Evolutionary conservation across 352 stramenopile genomes (phyloP).

Genomic region (Globisporangium recalcitrans): DNA sequence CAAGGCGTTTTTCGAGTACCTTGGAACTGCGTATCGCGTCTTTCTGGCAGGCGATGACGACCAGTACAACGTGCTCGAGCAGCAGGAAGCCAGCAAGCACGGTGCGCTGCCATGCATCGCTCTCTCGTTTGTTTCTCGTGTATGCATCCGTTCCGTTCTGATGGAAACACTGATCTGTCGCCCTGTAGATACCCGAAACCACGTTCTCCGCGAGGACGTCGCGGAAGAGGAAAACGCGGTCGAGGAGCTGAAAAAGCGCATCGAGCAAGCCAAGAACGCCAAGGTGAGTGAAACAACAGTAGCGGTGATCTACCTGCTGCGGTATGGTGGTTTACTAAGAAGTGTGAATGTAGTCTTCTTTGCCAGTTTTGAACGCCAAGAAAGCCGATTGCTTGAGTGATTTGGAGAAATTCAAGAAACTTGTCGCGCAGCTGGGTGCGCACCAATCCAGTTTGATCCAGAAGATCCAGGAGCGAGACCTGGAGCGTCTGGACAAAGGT

Average conservation of each 20-base stretch:
- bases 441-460: constrained; percentile 74
- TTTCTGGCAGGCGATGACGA: constrained; percentile 95
- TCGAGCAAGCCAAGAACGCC: constrained; percentile 59
- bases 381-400: constrained; percentile 85
- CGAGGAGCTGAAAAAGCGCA: constrained; percentile 56
- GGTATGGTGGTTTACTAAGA: neutral
- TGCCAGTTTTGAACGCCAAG: constrained; percentile 81
- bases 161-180: constrained; percentile 1
- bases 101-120: constrained; percentile 20
- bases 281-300: constrained; percentile 31
- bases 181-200: constrained; percentile 43
- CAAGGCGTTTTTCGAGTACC: constrained; percentile 94
- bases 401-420: constrained; percentile 89
- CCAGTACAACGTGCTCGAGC: constrained; percentile 81
- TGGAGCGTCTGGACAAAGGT: constrained; percentile 77
- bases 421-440: constrained; percentile 80
- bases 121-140: neutral
- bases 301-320: neutral
- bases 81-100: constrained; percentile 52
- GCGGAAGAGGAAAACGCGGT: constrained; percentile 45
- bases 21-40: constrained; percentile 87
- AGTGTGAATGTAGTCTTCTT: constrained; percentile 26
- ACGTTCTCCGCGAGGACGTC: constrained; percentile 45
- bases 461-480: constrained; percentile 85
- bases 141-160: neutral